These are phyloP conservation scores for Teratosphaeria nubilosa DNA, from an alignment of 2,329 filamentous ascomycete genomes.

Conservation along the genomic window DNA sequence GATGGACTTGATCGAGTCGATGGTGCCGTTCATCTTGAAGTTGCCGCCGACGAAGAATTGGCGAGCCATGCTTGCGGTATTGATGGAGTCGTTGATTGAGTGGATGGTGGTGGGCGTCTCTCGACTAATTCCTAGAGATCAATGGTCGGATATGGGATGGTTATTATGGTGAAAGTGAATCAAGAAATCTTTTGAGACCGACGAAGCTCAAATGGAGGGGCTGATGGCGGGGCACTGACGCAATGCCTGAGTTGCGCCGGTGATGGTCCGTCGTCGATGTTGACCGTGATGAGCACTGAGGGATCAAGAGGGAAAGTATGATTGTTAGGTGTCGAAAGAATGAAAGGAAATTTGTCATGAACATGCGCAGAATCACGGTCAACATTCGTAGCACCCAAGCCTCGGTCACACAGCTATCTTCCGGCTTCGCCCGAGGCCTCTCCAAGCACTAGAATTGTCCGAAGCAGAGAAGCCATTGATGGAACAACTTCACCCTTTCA, in stretches of 20 bases:
- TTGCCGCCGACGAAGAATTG: conserved; percentile 47
- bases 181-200: background rate
- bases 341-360: background rate
- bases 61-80: conserved; percentile 28
- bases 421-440: background rate
- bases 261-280: background rate
- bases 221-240: background rate
- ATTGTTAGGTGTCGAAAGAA: background rate
- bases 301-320: background rate
- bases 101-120: background rate
- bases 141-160: background rate
- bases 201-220: background rate
- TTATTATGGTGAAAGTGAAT: background rate
- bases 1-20: conserved; percentile 82
- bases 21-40: conserved; percentile 99
- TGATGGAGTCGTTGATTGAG: background rate
- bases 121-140: background rate
- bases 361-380: background rate
- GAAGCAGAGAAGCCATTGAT: background rate
- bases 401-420: background rate
- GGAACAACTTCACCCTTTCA: background rate
- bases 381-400: background rate
- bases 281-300: background rate
- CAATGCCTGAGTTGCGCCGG: background rate
- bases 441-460: background rate